Conservation (phyloP, 371 early-diverging fungal species). For the Cokeromyces recurvatus region DNA sequence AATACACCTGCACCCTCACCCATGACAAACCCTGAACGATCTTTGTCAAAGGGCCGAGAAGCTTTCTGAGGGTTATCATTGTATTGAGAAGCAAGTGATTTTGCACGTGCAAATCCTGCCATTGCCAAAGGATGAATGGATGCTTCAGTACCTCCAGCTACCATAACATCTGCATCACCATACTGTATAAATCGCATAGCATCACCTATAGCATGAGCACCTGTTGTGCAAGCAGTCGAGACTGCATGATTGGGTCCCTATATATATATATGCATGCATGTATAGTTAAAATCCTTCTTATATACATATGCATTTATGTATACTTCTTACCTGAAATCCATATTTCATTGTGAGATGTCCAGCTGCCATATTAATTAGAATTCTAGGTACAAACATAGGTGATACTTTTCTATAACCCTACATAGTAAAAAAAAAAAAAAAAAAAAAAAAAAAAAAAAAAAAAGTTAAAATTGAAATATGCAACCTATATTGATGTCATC, state of each 20-base stretch:
- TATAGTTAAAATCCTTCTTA: background rate
- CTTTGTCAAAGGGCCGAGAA: constrained; percentile 87
- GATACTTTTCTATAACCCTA: constrained; percentile 76
- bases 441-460: too few relatives aligned
- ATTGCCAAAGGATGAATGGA: constrained; percentile 81
- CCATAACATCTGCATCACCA: constrained; percentile 94
- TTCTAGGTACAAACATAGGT: constrained; percentile 89
- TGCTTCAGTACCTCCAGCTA: constrained; percentile 93
- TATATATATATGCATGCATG: background rate
- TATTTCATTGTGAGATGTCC: constrained; percentile 88
- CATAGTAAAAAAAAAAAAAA: background rate
- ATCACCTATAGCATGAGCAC: constrained; percentile 92
- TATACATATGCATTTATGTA: background rate
- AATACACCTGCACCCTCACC: constrained; percentile 92
- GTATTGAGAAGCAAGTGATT: constrained; percentile 74
- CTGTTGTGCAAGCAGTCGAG: constrained; percentile 94
- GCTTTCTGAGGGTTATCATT: constrained; percentile 75
- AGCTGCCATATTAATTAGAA: constrained; percentile 92
- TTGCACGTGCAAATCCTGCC: constrained; percentile 89
- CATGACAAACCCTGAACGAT: constrained; percentile 91
- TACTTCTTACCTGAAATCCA: constrained; percentile 61
- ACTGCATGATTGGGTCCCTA: constrained; percentile 91
- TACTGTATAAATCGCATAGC: constrained; percentile 87
- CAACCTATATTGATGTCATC: too few relatives aligned
- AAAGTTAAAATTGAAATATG: too few relatives aligned